These are phyloP conservation scores for Yarrowia deformans DNA, from an alignment of 805 yeast genomes.

Conservation along the genomic window DNA sequence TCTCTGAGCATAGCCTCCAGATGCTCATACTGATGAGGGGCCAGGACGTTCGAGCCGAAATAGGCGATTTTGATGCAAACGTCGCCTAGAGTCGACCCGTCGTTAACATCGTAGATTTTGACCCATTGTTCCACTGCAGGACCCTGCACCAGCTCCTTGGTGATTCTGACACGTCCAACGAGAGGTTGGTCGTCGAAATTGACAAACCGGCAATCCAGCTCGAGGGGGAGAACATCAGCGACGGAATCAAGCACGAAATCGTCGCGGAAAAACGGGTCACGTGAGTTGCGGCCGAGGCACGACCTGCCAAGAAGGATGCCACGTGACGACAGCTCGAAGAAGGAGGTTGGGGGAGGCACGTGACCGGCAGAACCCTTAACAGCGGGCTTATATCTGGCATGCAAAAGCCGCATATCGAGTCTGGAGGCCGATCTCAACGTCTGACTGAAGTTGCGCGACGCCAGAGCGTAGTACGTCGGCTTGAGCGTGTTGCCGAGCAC, in stretches of 20 bases:
- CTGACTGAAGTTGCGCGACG: slow-evolving; percentile 2
- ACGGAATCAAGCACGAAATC: slow-evolving; percentile 28
- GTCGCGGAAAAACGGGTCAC: slow-evolving; percentile 35
- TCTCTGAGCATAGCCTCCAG: slow-evolving; percentile 65
- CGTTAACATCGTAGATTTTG: slow-evolving; percentile 44
- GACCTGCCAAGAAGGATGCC: slow-evolving; percentile 14
- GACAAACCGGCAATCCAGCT: slow-evolving; percentile 28
- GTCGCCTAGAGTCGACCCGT: slow-evolving; percentile 60
- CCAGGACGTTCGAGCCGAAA: slow-evolving; percentile 51
- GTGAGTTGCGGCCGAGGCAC: slow-evolving; percentile 25
- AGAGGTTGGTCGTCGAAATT: slow-evolving; percentile 32
- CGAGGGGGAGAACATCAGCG: slow-evolving; percentile 10
- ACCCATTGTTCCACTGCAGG: slow-evolving; percentile 36
- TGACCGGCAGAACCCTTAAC: not conserved
- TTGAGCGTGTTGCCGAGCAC: slow-evolving; percentile 12
- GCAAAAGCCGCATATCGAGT: slow-evolving; percentile 19
- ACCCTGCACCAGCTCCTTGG: slow-evolving; percentile 23
- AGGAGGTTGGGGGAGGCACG: slow-evolving; percentile 26
- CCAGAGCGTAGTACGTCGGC: slow-evolving; percentile 24
- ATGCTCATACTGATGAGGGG: slow-evolving; percentile 64
- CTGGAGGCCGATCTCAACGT: slow-evolving; percentile 19
- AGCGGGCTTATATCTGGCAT: slow-evolving; percentile 12
- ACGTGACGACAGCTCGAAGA: slow-evolving; percentile 29
- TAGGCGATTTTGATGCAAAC: slow-evolving; percentile 46
- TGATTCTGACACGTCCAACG: slow-evolving; percentile 15